These are phyloP conservation scores for Primulina huaijiensis DNA, from an alignment of 257 asterid species.

Conservation along the genomic window DNA sequence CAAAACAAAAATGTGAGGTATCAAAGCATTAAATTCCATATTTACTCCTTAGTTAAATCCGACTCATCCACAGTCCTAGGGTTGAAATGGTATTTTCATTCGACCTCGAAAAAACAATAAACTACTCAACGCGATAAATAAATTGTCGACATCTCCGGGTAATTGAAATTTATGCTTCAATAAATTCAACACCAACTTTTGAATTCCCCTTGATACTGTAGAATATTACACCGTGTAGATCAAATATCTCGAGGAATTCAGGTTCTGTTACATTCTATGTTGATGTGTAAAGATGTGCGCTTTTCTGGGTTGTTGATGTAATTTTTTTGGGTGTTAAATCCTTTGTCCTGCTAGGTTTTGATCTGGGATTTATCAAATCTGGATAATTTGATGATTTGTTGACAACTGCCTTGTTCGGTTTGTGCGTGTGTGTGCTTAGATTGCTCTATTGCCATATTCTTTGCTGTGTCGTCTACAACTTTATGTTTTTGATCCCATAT, in stretches of 20 bases:
- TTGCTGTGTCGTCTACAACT: not conserved
- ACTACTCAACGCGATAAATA: not conserved
- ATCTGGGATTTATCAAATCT: not conserved
- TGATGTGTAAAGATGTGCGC: not conserved
- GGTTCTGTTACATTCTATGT: constrained; percentile 12
- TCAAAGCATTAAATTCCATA: not conserved
- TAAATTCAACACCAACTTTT: constrained; percentile 32
- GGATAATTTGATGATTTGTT: not conserved
- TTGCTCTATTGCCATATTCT: not conserved
- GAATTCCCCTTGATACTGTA: constrained; percentile 7
- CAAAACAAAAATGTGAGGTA: too few species aligned
- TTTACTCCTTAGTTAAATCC: not conserved
- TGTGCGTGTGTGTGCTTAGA: not conserved
- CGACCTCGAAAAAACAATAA: not conserved
- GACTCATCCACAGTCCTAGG: not conserved
- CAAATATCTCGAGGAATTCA: constrained; percentile 2
- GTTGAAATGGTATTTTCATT: constrained; percentile 21
- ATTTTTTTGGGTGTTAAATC: not conserved
- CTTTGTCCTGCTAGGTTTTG: not conserved
- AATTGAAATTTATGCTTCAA: not conserved
- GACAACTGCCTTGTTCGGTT: not conserved
- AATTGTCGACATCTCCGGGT: not conserved
- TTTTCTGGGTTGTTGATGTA: not conserved
- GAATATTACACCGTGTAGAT: constrained; percentile 7
- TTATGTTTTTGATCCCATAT: not conserved